Conservation (phyloP, 2,329 filamentous ascomycete species). For the Cytospora piceae region DNA sequence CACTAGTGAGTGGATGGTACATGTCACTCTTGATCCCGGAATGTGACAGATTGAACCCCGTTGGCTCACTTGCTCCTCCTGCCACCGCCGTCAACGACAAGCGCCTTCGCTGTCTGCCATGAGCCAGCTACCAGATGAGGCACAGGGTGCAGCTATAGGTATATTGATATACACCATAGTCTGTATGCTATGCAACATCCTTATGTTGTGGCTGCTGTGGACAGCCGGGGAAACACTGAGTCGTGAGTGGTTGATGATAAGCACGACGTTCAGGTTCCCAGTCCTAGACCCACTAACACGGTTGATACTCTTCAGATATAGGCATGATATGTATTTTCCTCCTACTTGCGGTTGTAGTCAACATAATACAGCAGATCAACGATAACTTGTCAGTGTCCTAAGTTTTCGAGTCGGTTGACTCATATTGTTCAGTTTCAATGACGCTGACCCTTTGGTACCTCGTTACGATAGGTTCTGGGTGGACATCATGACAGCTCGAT, state of each 20-base stretch:
- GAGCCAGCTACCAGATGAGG: conserved; percentile 18
- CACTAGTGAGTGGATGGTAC: conserved; percentile 37
- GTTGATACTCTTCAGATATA: conserved; percentile 10
- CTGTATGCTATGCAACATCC: conserved; percentile 16
- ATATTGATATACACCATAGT: conserved; percentile 18
- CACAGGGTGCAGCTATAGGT: conserved; percentile 5
- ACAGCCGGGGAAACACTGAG: conserved; percentile 18
- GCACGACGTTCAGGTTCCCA: not conserved
- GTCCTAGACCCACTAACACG: not conserved
- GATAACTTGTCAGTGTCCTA: conserved; percentile 7
- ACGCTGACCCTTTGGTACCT: not conserved
- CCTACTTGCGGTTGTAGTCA: conserved; percentile 6
- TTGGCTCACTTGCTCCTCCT: not conserved
- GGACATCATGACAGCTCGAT: conserved; percentile 13
- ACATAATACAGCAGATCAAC: conserved; percentile 19
- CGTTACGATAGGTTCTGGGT: conserved; percentile 13
- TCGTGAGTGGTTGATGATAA: conserved; percentile 1
- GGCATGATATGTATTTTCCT: conserved; percentile 15
- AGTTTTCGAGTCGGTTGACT: not conserved
- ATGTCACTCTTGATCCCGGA: not conserved
- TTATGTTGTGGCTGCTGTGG: conserved; percentile 24
- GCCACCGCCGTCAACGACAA: not conserved
- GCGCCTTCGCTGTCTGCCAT: conserved; percentile 1
- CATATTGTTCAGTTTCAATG: not conserved
- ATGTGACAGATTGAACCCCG: not conserved